Evolutionary conservation across 176 grass and related monocot species (phyloP), one percentile per base, ranked within the genome.

Genomic region (Ananas comosus): DNA sequence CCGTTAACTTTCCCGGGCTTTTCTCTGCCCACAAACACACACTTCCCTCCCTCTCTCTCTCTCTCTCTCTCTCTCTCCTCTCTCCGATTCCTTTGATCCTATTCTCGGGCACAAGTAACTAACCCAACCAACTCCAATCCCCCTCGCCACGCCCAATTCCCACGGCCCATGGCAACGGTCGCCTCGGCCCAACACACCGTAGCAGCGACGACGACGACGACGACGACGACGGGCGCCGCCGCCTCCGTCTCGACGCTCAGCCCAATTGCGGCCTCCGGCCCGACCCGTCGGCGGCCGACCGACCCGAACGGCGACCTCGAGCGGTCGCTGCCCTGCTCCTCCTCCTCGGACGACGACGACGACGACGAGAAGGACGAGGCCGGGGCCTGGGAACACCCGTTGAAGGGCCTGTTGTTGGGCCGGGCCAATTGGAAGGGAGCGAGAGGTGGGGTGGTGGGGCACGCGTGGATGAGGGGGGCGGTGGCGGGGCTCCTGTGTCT

Each of bases 1-100:
- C 75, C 72, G 23, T 82, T 72, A 48, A 42, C 68, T 42, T 81
- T 87, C 91, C 83, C 91, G 91, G 91, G 76, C 81, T 95, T 95
- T 87, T 85, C 91, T 90, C 87, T 87, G 81, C 79, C 76, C 63
- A 4, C 33, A 42, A 4, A 8, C 4, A 42, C 33, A 0, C 4
- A 5, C 6, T 0, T 7, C 4, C 6, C 33, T 42, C 33, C 7
- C 33, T 42, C 33, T 42, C 4, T 42, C 16, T 87, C 78, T 71
- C 70, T 23, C 22, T 23, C 22, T 23, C 22, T 23, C 22, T 23
- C 22, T 23, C 22, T 23, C 22, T 23, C 22, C 48, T 70, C 65
- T 69, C 52, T 53, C 74, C 63, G 2, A 18, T 67, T 18, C 10
- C 51, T 19, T 51, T 53, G 59, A 19, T 53, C 52, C 85, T 88